Base-by-base conservation (phyloP, 768 basidiomycete species). In the Serpula lacrymans region DNA sequence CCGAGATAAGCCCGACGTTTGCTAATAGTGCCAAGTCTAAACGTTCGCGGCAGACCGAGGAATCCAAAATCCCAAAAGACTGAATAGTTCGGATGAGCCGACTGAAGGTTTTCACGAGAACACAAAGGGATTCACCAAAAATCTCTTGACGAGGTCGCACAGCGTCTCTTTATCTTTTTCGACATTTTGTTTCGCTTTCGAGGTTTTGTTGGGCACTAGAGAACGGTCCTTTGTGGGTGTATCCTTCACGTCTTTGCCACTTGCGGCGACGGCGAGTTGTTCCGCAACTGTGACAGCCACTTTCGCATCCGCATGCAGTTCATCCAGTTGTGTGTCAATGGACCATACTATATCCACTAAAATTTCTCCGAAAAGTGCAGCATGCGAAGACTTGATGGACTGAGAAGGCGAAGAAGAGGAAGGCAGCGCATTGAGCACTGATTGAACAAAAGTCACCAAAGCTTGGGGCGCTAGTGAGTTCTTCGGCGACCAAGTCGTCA, bases 281-380 rank as follows among this genome's bases (percentile, higher is more conserved):
- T 59, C 65, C 54, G 45, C 49, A 18, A 60, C 56, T 25, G 64
- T 55, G 32, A 76, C 51, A 31, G 68, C 51, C 21, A 55, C 44
- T 57, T 76, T 78, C 32, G 72, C 71, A 49, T 88, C 84, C 11
- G 61, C 58, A 25, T 83, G 48, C 21, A 80, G 59, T 52, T 89
- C 88, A 42, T 92, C 89, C 43, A 91, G 59, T 48, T 84, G 78
- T 26, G 77, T 70, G 62, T 92, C 90, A 32, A 87, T 59, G 14
- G 87, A 75, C 90, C 90, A 93, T 32, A 89, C 70, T 52, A 86
- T 71, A 56, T 93, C 90, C 16, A 93, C 74, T 3, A 92, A 65
- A 33, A 78, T 60, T 50, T 89, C 87, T 9, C 82, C 82, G 41
- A 90, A 78, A 1, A 70, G 50, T 1, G 63, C 46, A 3, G 62